Conservation (phyloP, 2,329 filamentous ascomycete genomes). For the Penicillium rolfsii region DNA sequence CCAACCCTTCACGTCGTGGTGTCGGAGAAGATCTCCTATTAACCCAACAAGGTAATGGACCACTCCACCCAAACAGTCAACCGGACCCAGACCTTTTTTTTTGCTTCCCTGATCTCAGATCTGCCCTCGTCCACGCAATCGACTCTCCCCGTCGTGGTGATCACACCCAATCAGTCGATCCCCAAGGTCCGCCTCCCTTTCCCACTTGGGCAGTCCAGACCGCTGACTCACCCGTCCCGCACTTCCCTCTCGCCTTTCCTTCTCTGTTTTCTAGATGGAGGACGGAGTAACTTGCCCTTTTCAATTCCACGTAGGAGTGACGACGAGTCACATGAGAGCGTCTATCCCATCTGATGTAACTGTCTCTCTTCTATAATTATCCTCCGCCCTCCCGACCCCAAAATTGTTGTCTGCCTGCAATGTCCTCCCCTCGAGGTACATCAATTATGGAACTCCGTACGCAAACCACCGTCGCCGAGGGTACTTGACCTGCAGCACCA, state of each 20-base stretch:
- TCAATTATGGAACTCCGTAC: neutral
- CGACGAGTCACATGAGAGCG: neutral
- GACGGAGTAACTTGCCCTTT: neutral
- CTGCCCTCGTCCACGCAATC: neutral
- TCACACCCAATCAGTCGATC: neutral
- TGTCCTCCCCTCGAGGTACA: neutral
- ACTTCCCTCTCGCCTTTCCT: neutral
- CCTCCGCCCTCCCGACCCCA: neutral
- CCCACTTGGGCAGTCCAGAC: neutral
- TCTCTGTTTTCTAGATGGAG: neutral
- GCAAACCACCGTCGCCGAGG: neutral
- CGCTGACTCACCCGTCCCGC: slow-evolving; percentile 1
- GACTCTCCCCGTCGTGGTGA: neutral
- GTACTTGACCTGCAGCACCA: neutral
- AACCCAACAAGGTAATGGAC: neutral
- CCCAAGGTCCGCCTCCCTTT: neutral
- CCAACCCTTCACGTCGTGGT: neutral
- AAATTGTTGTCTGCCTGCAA: neutral
- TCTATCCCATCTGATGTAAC: neutral
- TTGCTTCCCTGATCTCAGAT: neutral
- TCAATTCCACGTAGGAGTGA: neutral
- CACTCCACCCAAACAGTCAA: neutral
- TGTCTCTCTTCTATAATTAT: slow-evolving; percentile 1
- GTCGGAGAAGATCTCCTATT: neutral
- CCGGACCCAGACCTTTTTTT: neutral